Conservation (phyloP, 768 basidiomycete genomes). For the Leccinum obscurum region DNA sequence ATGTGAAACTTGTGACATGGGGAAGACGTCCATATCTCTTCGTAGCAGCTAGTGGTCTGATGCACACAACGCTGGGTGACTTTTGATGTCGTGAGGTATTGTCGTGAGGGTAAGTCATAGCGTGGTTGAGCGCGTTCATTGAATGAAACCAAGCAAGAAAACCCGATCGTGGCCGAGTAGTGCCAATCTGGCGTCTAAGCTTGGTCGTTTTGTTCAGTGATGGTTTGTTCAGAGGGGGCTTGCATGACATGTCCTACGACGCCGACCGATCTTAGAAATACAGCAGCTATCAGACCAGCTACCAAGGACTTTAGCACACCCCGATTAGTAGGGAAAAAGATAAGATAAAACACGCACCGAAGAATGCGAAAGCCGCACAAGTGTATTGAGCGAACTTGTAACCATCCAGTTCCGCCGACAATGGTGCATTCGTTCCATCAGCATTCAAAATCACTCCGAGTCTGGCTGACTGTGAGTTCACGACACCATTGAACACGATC, state of each 20-base stretch:
- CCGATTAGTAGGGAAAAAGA: not conserved
- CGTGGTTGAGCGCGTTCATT: not conserved
- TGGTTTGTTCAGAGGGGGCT: conserved; percentile 26
- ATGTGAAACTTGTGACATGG: not conserved
- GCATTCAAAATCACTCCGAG: conserved; percentile 35
- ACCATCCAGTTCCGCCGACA: conserved; percentile 43
- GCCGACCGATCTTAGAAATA: conserved; percentile 44
- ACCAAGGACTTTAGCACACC: not conserved
- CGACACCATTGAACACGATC: conserved; percentile 64
- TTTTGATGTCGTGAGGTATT: conserved; percentile 4
- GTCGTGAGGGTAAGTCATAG: not conserved
- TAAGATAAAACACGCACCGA: conserved; percentile 39
- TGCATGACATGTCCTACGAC: conserved; percentile 35
- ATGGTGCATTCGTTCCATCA: conserved; percentile 31
- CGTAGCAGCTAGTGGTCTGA: conserved; percentile 1
- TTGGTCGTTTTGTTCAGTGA: conserved; percentile 12
- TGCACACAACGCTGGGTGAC: not conserved
- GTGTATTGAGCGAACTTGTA: conserved; percentile 73
- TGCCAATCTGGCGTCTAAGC: conserved; percentile 6
- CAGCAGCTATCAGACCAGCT: conserved; percentile 34
- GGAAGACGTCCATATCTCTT: not conserved
- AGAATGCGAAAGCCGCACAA: conserved; percentile 56
- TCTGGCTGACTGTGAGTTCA: conserved; percentile 31
- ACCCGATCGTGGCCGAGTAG: not conserved
- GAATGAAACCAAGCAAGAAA: not conserved